Evolutionary conservation across 2,329 filamentous ascomycete species (phyloP).

Genomic region (Cryphonectria parasitica): DNA sequence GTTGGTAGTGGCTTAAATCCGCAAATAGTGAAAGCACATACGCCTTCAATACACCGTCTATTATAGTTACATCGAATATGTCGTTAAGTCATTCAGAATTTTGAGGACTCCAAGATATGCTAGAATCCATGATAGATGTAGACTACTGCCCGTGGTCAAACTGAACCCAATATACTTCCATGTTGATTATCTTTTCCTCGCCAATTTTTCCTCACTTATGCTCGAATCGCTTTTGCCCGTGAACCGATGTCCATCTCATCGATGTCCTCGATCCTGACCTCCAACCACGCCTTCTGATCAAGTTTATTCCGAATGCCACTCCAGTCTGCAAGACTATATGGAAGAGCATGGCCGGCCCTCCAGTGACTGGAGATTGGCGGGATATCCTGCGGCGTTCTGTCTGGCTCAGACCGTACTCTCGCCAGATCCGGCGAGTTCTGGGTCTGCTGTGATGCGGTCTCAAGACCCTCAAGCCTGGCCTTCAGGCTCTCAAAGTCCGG

Average conservation of each 20-base stretch:
- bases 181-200: neutral
- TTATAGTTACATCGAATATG: too few relatives aligned
- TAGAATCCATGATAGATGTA: neutral
- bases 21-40: too few relatives aligned
- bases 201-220: neutral
- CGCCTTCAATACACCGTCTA: too few relatives aligned
- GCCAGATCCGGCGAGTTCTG: neutral
- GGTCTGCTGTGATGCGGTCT: neutral
- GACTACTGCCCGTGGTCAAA: neutral
- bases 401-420: neutral
- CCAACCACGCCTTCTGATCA: slow-evolving; percentile 26
- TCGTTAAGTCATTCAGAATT: too few relatives aligned
- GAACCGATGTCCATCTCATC: slow-evolving; percentile 12
- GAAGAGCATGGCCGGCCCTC: slow-evolving; percentile 27
- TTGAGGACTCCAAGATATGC: neutral
- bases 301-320: slow-evolving; percentile 15
- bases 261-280: slow-evolving; percentile 20
- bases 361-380: slow-evolving; percentile 24
- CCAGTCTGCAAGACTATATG: slow-evolving; percentile 26
- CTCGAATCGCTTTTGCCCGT: slow-evolving; percentile 16
- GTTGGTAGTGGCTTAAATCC: neutral
- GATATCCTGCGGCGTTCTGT: slow-evolving; percentile 1
- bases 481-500: slow-evolving; percentile 25
- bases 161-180: neutral
- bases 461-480: slow-evolving; percentile 14